Evolutionary conservation across 768 basidiomycete species (phyloP).

Genomic region (Myochromella boudieri): DNA sequence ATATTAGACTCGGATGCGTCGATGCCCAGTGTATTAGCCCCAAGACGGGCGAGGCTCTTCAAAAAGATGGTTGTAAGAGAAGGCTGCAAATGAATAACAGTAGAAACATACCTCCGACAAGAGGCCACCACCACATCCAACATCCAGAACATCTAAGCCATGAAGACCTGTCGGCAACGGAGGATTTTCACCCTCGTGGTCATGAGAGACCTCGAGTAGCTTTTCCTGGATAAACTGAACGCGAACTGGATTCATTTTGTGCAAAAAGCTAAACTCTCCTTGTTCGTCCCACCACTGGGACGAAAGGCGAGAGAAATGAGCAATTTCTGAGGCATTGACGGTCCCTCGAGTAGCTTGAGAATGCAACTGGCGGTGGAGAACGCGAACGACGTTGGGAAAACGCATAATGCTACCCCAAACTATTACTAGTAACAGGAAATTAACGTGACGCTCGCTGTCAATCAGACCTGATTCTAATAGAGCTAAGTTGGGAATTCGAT

Average conservation of each 20-base stretch:
- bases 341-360: conserved; percentile 25
- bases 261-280: conserved; percentile 86
- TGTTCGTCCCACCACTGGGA: conserved; percentile 90
- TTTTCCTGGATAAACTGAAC: conserved; percentile 83
- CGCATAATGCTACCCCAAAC: conserved; percentile 15
- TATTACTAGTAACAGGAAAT: not conserved
- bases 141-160: conserved; percentile 78
- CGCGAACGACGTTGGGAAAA: conserved; percentile 14
- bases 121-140: conserved; percentile 95
- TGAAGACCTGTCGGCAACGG: conserved; percentile 42
- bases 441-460: too few species aligned
- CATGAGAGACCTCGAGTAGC: conserved; percentile 57
- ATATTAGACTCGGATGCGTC: conserved; percentile 92
- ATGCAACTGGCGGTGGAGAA: conserved; percentile 14
- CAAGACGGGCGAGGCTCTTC: conserved; percentile 84
- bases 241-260: conserved; percentile 93
- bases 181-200: conserved; percentile 42
- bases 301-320: conserved; percentile 79
- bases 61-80: not conserved
- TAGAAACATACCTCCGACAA: conserved; percentile 73
- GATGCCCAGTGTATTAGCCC: conserved; percentile 86
- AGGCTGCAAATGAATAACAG: not conserved
- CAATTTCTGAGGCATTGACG: conserved; percentile 72
- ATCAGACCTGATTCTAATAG: too few species aligned
- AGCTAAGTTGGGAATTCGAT: too few species aligned